These are phyloP conservation scores for Harringtonia lauricola DNA, from an alignment of 2,329 filamentous ascomycete genomes.

Conservation along the genomic window DNA sequence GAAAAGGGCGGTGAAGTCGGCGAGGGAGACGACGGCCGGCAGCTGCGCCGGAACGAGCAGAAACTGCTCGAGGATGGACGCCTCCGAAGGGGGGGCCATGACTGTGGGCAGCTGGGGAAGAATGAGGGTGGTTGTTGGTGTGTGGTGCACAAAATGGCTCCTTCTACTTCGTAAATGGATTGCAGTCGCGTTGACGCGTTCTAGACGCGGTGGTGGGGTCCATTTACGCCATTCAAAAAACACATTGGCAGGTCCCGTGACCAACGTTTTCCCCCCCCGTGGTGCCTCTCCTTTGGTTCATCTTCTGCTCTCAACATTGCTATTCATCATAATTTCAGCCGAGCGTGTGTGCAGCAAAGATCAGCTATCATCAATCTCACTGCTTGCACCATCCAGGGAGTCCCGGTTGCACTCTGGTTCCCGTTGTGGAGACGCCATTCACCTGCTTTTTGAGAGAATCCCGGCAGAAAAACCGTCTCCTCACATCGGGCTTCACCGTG, in stretches of 20 bases:
- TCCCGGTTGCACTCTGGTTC: too few relatives aligned
- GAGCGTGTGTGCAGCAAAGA: too few relatives aligned
- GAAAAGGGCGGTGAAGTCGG: slow-evolving; percentile 68
- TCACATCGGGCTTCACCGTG: too few relatives aligned
- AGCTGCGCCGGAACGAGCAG: slow-evolving; percentile 67
- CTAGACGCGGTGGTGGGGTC: slow-evolving; percentile 1
- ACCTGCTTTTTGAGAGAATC: too few relatives aligned
- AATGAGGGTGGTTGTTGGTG: too few relatives aligned
- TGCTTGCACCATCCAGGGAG: too few relatives aligned
- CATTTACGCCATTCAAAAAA: slow-evolving; percentile 1
- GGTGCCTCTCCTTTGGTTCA: too few relatives aligned
- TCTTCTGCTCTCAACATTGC: too few relatives aligned
- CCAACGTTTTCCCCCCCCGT: neutral
- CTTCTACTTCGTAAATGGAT: neutral
- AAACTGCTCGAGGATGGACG: slow-evolving; percentile 65
- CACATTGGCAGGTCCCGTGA: slow-evolving; percentile 3
- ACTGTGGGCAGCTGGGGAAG: slow-evolving; percentile 8
- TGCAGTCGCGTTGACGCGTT: slow-evolving; percentile 6
- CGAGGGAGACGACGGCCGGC: slow-evolving; percentile 59
- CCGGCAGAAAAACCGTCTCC: too few relatives aligned
- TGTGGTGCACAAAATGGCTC: neutral
- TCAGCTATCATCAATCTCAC: too few relatives aligned
- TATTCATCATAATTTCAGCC: neutral
- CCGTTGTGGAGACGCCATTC: too few relatives aligned
- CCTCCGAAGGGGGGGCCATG: slow-evolving; percentile 62